phyloP scores from a whole-genome alignment of 1,284 basidiomycete species.

The Puccinia coronata region DNA sequence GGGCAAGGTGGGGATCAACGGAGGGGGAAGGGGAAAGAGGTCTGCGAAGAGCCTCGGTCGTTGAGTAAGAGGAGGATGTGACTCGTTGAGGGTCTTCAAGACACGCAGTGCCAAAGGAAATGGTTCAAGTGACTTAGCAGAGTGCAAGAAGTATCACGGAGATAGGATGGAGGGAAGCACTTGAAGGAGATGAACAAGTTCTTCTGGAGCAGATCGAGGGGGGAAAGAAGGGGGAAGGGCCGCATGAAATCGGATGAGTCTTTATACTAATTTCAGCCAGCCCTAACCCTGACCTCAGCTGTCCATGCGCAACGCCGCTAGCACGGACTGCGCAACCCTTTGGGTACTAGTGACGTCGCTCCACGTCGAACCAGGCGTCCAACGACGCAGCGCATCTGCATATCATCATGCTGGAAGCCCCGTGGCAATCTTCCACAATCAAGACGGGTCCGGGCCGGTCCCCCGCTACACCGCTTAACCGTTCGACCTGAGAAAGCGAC shows the following conservation, averaged over 20 bases:
- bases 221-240: background rate
- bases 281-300: slow-evolving; percentile 19
- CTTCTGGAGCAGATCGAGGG: slow-evolving; percentile 9
- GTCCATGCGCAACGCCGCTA: background rate
- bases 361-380: background rate
- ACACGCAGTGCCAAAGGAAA: background rate
- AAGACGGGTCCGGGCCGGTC: too few relatives aligned
- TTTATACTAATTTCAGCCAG: background rate
- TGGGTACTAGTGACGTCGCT: background rate
- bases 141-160: background rate
- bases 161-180: background rate
- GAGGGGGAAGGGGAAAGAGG: background rate
- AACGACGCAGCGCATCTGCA: background rate
- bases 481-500: too few relatives aligned
- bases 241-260: background rate
- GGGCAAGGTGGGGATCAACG: slow-evolving; percentile 2
- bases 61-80: background rate
- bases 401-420: background rate
- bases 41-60: background rate
- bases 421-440: too few relatives aligned
- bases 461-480: too few relatives aligned
- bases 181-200: background rate
- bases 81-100: background rate
- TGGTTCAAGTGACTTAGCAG: background rate
- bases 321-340: too few relatives aligned